Conservation (phyloP, 192 early-diverging fungal species). For the Spizellomyces sp. region DNA sequence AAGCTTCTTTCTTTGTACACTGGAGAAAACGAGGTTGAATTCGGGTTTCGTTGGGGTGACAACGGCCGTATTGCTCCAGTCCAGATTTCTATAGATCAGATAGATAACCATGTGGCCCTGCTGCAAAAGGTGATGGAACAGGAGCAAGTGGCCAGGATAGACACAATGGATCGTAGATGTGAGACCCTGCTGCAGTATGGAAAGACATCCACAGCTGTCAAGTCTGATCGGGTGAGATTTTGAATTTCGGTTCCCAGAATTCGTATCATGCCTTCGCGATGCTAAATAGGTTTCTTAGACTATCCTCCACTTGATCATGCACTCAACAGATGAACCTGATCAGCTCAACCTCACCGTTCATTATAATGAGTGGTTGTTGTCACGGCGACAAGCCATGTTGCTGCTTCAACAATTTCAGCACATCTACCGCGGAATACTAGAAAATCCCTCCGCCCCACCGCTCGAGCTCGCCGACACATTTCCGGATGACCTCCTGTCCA, state of each 20-base stretch:
- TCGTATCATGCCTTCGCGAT: not conserved
- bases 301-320: too few relatives aligned
- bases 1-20: conserved; percentile 5
- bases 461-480: not conserved
- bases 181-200: not conserved
- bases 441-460: not conserved
- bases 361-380: not conserved
- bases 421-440: not conserved
- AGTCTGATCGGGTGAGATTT: not conserved
- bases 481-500: not conserved
- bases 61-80: not conserved
- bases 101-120: not conserved
- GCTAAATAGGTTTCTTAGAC: not conserved
- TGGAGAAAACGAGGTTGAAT: not conserved
- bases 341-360: too few relatives aligned
- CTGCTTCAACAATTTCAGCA: conserved; percentile 1
- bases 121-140: not conserved
- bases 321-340: too few relatives aligned
- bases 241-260: too few relatives aligned
- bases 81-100: not conserved
- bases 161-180: not conserved
- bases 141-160: not conserved
- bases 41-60: not conserved
- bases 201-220: not conserved
- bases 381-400: not conserved